Conservation (phyloP, 2,329 filamentous ascomycete genomes). For the Pseudogymnoascus sp. region DNA sequence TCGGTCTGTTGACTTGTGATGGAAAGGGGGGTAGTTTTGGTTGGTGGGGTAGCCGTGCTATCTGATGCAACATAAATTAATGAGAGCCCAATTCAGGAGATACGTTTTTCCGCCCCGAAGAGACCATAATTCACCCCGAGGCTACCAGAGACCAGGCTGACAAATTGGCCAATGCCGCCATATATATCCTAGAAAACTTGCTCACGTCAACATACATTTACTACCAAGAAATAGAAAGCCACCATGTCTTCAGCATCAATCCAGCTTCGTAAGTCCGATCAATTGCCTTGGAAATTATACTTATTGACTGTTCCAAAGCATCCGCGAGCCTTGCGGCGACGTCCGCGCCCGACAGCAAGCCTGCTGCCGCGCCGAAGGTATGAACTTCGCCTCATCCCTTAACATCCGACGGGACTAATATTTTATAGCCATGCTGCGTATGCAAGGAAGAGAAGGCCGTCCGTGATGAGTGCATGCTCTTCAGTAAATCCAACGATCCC, state of each 20-base stretch:
- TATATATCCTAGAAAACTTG: slow-evolving; percentile 8
- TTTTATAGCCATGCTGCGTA: slow-evolving; percentile 82
- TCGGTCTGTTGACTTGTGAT: slow-evolving; percentile 5
- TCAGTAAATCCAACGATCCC: slow-evolving; percentile 77
- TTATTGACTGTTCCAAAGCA: slow-evolving; percentile 17
- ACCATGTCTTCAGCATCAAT: slow-evolving; percentile 24
- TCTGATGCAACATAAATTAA: not conserved
- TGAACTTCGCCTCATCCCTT: not conserved
- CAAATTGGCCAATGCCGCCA: slow-evolving; percentile 1
- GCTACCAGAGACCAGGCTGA: slow-evolving; percentile 7
- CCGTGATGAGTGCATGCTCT: slow-evolving; percentile 98
- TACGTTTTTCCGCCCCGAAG: not conserved
- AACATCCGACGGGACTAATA: slow-evolving; percentile 5
- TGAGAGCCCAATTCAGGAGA: not conserved
- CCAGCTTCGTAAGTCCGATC: slow-evolving; percentile 23
- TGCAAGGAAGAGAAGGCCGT: slow-evolving; percentile 90
- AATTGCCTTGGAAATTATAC: not conserved
- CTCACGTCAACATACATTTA: not conserved
- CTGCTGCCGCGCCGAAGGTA: slow-evolving; percentile 23
- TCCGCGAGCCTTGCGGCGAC: slow-evolving; percentile 23
- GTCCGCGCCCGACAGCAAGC: slow-evolving; percentile 21
- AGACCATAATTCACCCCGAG: not conserved
- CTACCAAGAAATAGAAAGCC: slow-evolving; percentile 9
- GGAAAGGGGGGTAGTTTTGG: slow-evolving; percentile 7
- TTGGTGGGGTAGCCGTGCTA: slow-evolving; percentile 1